Base-by-base conservation (phyloP, 768 basidiomycete species). In the Suillus cothurnatus region DNA sequence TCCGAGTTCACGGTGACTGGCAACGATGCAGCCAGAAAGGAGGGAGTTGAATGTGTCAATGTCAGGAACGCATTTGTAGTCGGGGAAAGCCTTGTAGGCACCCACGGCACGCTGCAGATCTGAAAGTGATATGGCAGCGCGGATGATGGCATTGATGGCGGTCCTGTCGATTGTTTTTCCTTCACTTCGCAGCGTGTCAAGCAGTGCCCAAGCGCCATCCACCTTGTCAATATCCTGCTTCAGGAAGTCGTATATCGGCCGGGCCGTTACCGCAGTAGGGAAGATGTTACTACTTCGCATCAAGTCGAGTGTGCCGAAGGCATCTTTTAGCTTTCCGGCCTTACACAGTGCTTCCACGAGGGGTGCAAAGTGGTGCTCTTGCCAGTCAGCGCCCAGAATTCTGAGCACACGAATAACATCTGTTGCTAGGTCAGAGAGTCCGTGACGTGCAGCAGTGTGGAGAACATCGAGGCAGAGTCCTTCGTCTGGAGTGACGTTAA, bases 61-160 rank as follows among this genome's bases (percentile, higher is more conserved):
- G 65, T 86, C 82, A 26, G 92, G 90, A 28, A 71, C 73, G 68
- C 88, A 77, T 26, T 77, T 80, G 58, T 91, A 85, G 34, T 87
- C 85, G 0, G 79, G 55, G 32, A 87, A 82, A 23, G 84, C 84
- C 66, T 87, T 87, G 81, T 93, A 94, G n/a, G 88, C 85, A 5
- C 89, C 90, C 39, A 95, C 76, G 0, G 91, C 92, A 34, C 92
- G 89, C 65, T 90, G 88, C 9, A 95, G 77, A 73, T 94, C 93
- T 17, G 82, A 82, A 4, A 88, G 77, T 28, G 74, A 70, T 56
- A 89, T 78, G 1, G 87, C 83, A 0, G 92, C 93, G 62, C 83
- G 81, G 60, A 95, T 78, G 70, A 95, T 73, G 45, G 85, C 81
- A 71, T 92, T 91, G 65, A 93, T 75, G n/a, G 86, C 82, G 39